Evolutionary conservation across 768 basidiomycete genomes (phyloP).

Genomic region (Lenzites betulinus): DNA sequence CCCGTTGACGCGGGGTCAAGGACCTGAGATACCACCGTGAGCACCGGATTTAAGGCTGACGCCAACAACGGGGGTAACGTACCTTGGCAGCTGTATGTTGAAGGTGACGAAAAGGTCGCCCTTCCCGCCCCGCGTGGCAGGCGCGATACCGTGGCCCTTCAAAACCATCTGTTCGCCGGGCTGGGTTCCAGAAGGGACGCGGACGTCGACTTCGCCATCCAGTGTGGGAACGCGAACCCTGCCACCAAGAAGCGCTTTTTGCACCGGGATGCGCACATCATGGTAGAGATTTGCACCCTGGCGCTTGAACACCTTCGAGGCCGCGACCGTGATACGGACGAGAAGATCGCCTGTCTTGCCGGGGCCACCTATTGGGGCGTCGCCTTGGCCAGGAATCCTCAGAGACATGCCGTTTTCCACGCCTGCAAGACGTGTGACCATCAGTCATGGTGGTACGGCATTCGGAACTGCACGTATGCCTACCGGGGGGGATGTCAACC

Average conservation of each 20-base stretch:
- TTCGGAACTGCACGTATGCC: slow-evolving; percentile 32
- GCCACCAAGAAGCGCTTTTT: slow-evolving; percentile 92
- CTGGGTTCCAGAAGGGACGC: slow-evolving; percentile 90
- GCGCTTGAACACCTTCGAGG: slow-evolving; percentile 83
- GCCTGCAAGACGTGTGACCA: slow-evolving; percentile 46
- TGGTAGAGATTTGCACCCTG: slow-evolving; percentile 94
- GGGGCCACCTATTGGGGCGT: slow-evolving; percentile 78
- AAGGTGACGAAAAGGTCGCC: slow-evolving; percentile 93
- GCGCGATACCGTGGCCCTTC: slow-evolving; percentile 79
- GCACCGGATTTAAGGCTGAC: background rate
- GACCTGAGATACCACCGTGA: slow-evolving; percentile 51
- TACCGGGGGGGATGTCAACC: slow-evolving; percentile 85
- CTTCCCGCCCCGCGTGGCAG: slow-evolving; percentile 57
- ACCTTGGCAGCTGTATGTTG: slow-evolving; percentile 88
- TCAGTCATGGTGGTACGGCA: slow-evolving; percentile 2
- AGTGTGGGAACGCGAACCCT: slow-evolving; percentile 90
- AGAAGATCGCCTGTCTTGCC: slow-evolving; percentile 84
- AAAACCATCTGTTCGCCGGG: slow-evolving; percentile 97
- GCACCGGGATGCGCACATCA: slow-evolving; percentile 85
- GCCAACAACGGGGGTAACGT: slow-evolving; percentile 32
- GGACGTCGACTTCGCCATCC: slow-evolving; percentile 94
- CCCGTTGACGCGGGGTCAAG: slow-evolving; percentile 79
- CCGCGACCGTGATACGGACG: slow-evolving; percentile 80
- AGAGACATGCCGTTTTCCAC: slow-evolving; percentile 96
- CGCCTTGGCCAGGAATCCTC: slow-evolving; percentile 77